Conservation (phyloP, 441 rosid species). For the Viola pubescens region DNA sequence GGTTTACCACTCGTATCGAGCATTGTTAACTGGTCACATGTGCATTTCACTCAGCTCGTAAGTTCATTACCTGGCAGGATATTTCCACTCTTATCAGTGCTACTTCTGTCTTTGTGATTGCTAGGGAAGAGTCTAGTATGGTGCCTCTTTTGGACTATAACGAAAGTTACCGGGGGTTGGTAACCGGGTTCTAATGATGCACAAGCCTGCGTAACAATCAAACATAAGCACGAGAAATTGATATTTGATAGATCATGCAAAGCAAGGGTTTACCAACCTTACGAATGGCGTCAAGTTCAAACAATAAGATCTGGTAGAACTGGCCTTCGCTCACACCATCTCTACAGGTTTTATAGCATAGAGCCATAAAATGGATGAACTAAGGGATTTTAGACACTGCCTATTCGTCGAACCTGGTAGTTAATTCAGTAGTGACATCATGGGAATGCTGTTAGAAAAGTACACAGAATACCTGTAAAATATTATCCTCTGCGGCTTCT, state of each 20-base stretch:
- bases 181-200: conserved; percentile 82
- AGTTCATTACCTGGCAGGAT: conserved; percentile 57
- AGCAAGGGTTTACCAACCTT: conserved; percentile 34
- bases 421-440: not conserved
- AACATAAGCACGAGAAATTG: conserved; percentile 3
- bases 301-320: conserved; percentile 74
- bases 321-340: conserved; percentile 94
- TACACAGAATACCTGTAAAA: conserved; percentile 57
- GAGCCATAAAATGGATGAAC: not conserved
- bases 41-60: not conserved
- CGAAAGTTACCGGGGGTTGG: conserved; percentile 82
- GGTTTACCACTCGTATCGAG: no score
- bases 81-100: conserved; percentile 71
- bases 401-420: not conserved
- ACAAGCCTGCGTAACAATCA: conserved; percentile 49
- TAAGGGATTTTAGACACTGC: no score
- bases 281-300: conserved; percentile 78
- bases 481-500: conserved; percentile 75
- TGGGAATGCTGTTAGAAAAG: not conserved
- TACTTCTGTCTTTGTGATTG: conserved; percentile 64
- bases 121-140: conserved; percentile 77
- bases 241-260: not conserved
- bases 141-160: conserved; percentile 78
- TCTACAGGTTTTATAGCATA: conserved; percentile 25
- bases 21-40: no score